Conservation (phyloP, 768 basidiomycete species). For the Dictyophora rubrovolvata region DNA sequence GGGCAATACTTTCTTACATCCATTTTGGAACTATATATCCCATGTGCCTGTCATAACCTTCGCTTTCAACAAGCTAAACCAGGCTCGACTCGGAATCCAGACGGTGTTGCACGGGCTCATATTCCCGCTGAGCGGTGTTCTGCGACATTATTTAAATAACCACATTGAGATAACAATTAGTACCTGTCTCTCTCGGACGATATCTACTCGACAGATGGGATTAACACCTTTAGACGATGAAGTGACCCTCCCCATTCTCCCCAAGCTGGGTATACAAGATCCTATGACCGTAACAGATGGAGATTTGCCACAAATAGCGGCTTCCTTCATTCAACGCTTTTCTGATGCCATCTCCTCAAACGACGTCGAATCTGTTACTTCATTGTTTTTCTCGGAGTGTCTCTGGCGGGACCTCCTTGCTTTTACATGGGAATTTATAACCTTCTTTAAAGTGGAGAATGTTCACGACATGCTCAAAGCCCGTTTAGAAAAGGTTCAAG, state of each 20-base stretch:
- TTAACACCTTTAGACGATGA: neutral
- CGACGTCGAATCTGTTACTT: neutral
- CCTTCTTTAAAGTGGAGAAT: slow-evolving; percentile 33
- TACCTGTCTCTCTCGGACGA: no score
- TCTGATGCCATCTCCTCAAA: neutral
- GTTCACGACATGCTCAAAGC: slow-evolving; percentile 36
- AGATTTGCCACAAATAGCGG: neutral
- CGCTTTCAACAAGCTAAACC: no score
- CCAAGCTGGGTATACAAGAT: neutral
- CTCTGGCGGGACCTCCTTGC: slow-evolving; percentile 54
- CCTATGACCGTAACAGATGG: neutral
- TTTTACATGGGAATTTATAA: slow-evolving; percentile 53
- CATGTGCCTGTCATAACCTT: no score
- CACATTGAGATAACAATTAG: no score
- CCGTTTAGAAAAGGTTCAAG: slow-evolving; percentile 24
- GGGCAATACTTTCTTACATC: no score
- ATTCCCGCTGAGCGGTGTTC: no score
- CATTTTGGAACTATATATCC: no score
- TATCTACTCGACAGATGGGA: neutral
- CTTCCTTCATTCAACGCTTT: neutral
- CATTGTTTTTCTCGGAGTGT: slow-evolving; percentile 22
- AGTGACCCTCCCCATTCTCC: neutral
- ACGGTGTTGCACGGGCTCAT: no score
- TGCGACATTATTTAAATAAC: no score
- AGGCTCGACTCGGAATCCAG: no score